A percentile compares a stretch with the other conserved stretches of the same genome.
phyloP scores from a whole-genome alignment of 129 eudicot species.

The Tanacetum coccineum region DNA sequence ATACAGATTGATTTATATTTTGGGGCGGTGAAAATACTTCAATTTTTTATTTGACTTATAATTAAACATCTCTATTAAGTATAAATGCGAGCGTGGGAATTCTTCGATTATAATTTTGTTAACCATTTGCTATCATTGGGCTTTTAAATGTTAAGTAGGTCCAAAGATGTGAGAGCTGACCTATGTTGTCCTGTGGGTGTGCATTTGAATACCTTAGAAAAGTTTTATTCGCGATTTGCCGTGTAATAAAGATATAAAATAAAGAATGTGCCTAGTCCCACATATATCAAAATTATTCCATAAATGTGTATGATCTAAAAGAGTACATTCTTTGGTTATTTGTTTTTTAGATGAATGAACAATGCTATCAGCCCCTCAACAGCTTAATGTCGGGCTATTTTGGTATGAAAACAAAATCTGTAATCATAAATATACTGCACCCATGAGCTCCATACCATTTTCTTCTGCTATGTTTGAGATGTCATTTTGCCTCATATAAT shows the following conservation, averaged over 20 bases:
- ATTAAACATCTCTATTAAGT: too few species aligned
- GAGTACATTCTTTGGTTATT: conserved; percentile 13
- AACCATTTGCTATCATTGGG: not conserved
- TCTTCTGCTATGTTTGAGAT: not conserved
- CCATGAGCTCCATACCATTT: not conserved
- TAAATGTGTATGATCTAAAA: not conserved
- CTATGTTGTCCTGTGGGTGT: not conserved
- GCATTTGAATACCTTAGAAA: not conserved
- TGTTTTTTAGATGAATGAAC: not conserved
- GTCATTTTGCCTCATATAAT: not conserved
- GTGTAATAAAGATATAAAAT: too few species aligned
- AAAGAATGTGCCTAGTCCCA: too few species aligned
- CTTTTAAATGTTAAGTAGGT: not conserved
- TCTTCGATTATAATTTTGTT: too few species aligned
- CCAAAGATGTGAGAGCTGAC: not conserved
- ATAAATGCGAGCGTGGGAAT: too few species aligned
- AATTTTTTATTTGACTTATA: too few species aligned
- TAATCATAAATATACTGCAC: not conserved
- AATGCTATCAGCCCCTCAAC: not conserved
- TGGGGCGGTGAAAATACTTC: too few species aligned
- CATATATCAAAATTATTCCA: not conserved
- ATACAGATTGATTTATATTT: too few species aligned
- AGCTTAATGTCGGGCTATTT: not conserved
- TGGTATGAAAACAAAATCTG: not conserved
- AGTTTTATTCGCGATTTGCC: too few species aligned